Conservation (phyloP, 352 stramenopile genomes). For the Pythium pyrilobum region DNA sequence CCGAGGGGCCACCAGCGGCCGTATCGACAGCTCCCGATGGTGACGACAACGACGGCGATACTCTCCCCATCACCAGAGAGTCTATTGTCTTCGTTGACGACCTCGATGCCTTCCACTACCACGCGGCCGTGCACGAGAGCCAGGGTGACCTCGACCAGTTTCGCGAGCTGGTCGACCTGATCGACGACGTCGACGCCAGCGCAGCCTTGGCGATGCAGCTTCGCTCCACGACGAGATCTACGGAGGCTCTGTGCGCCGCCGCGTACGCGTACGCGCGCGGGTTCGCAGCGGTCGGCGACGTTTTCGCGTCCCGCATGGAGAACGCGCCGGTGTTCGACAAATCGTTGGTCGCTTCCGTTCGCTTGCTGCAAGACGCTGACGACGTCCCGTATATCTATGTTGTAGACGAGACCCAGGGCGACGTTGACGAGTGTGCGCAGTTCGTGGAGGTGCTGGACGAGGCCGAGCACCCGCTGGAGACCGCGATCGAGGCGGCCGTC, state of each 20-base stretch:
- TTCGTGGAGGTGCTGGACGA: slow-evolving; percentile 6
- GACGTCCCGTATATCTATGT: slow-evolving; percentile 1
- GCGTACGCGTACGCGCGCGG: slow-evolving; percentile 10
- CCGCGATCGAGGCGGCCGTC: slow-evolving; percentile 6
- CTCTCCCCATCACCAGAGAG: background rate
- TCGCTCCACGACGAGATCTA: background rate
- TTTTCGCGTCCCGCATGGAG: background rate
- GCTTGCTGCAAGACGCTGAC: slow-evolving; percentile 1
- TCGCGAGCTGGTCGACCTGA: background rate
- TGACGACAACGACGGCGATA: background rate
- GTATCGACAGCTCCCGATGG: too few species aligned
- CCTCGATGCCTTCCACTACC: slow-evolving; percentile 10
- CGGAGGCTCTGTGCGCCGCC: background rate
- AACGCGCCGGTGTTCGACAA: background rate
- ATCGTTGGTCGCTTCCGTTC: background rate
- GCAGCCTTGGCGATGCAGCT: background rate
- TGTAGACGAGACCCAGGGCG: background rate
- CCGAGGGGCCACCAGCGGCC: too few species aligned
- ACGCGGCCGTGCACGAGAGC: slow-evolving; percentile 10
- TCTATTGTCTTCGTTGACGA: background rate
- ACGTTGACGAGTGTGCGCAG: slow-evolving; percentile 1
- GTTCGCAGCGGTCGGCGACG: background rate
- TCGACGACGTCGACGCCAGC: background rate
- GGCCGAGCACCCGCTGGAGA: slow-evolving; percentile 10
- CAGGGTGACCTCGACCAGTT: slow-evolving; percentile 1